Evolutionary conservation across 495 filamentous ascomycete species (phyloP).

Genomic region (Entonaema liquescens): DNA sequence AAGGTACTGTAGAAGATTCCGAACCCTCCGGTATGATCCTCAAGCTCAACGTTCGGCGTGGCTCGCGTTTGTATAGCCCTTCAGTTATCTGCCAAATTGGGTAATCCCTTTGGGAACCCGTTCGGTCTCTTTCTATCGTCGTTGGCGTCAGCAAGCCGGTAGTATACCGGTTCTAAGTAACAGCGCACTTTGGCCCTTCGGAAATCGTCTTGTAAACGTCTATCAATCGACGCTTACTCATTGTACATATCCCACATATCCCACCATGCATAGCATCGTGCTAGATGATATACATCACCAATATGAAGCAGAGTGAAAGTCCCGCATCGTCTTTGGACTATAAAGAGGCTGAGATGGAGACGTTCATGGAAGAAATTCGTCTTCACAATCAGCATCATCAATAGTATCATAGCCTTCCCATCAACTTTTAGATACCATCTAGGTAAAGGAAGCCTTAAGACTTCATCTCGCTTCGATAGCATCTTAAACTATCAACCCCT

Average conservation of each 20-base stretch:
- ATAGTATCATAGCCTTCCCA: neutral
- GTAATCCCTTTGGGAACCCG: slow-evolving; percentile 2
- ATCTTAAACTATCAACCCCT: neutral
- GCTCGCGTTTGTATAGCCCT: slow-evolving; percentile 13
- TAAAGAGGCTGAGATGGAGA: slow-evolving; percentile 19
- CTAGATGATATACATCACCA: slow-evolving; percentile 8
- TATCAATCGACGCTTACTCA: slow-evolving; percentile 34
- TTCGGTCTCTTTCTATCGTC: neutral
- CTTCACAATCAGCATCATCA: neutral
- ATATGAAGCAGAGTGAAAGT: slow-evolving; percentile 20
- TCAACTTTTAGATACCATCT: neutral
- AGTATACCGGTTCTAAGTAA: slow-evolving; percentile 25
- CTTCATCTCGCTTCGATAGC: neutral
- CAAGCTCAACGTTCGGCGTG: slow-evolving; percentile 3
- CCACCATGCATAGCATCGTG: slow-evolving; percentile 3
- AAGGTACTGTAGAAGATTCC: neutral
- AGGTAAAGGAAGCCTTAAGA: neutral
- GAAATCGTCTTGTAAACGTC: slow-evolving; percentile 1
- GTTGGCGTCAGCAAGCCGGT: slow-evolving; percentile 14
- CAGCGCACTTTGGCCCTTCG: slow-evolving; percentile 19
- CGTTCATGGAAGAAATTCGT: slow-evolving; percentile 10
- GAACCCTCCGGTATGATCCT: slow-evolving; percentile 9
- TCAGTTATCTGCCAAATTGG: neutral
- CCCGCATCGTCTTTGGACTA: slow-evolving; percentile 19
- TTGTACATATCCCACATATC: slow-evolving; percentile 14